Percentiles rank a stretch among this genome's conserved stretches.
These are phyloP conservation scores for Rubia yunnanensis DNA, from an alignment of 257 asterid genomes.

Conservation along the genomic window DNA sequence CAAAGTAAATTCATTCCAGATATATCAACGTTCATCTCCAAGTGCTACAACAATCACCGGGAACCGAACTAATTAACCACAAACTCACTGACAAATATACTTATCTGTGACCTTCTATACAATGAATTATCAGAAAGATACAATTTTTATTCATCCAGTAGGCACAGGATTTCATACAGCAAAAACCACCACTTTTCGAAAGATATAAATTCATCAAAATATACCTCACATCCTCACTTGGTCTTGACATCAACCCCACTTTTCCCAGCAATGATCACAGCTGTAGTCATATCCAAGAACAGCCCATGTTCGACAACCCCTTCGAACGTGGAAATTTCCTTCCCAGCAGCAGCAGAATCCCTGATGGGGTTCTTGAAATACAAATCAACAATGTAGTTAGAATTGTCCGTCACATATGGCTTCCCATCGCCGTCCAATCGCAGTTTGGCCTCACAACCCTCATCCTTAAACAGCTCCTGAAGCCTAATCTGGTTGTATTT, in stretches of 20 bases:
- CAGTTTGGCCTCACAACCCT: constrained; percentile 67
- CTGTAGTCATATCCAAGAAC: constrained; percentile 53
- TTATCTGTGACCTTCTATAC: not conserved
- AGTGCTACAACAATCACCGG: not conserved
- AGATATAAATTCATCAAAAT: not conserved
- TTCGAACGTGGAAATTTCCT: constrained; percentile 62
- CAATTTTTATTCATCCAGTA: not conserved
- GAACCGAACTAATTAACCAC: not conserved
- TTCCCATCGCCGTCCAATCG: constrained; percentile 60
- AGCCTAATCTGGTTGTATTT: constrained; percentile 54
- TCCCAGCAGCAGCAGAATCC: constrained; percentile 62
- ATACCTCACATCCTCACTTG: constrained; percentile 26
- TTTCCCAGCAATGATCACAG: constrained; percentile 72
- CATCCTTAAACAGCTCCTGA: constrained; percentile 56
- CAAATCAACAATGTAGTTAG: constrained; percentile 83
- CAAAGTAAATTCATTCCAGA: not conserved
- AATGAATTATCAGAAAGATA: not conserved
- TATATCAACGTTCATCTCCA: not conserved
- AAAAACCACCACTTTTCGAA: no score
- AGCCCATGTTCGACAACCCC: constrained; percentile 80
- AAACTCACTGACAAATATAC: not conserved
- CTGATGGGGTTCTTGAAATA: constrained; percentile 77
- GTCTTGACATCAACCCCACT: constrained; percentile 51
- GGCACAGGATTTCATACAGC: not conserved
- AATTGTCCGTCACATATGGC: constrained; percentile 81